phyloP scores from a whole-genome alignment of 805 yeast species.

The Geotrichum ghanense region DNA sequence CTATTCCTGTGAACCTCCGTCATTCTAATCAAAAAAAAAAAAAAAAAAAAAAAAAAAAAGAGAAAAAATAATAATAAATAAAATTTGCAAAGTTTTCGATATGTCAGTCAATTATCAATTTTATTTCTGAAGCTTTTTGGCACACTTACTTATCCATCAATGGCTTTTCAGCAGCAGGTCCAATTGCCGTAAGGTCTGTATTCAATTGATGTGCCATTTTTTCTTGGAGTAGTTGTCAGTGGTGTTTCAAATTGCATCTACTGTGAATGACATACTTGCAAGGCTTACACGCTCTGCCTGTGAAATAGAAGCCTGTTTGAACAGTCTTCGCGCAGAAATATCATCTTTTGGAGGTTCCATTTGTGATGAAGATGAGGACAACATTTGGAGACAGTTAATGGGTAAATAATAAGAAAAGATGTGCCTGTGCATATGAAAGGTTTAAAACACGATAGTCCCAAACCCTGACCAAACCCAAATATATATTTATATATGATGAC shows the following conservation, averaged over 20 bases:
- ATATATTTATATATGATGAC: too few relatives aligned
- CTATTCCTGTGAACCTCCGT: not conserved
- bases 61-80: too few relatives aligned
- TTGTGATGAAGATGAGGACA: too few relatives aligned
- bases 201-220: not conserved
- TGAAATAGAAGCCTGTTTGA: not conserved
- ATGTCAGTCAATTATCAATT: too few relatives aligned
- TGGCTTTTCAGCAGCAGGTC: not conserved
- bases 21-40: not conserved
- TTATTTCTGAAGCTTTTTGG: not conserved
- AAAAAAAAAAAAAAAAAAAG: too few relatives aligned
- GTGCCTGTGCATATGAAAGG: too few relatives aligned
- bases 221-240: not conserved
- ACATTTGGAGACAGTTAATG: too few relatives aligned
- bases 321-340: not conserved
- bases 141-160: constrained; percentile 1
- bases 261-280: not conserved
- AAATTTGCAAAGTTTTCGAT: too few relatives aligned
- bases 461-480: too few relatives aligned
- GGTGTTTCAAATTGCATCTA: too few relatives aligned
- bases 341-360: constrained; percentile 1
- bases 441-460: too few relatives aligned
- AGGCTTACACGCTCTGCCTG: not conserved
- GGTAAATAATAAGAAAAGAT: too few relatives aligned
- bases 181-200: not conserved